Base-by-base conservation (phyloP, 192 early-diverging fungal species). In the Umbelopsis isabellina region DNA sequence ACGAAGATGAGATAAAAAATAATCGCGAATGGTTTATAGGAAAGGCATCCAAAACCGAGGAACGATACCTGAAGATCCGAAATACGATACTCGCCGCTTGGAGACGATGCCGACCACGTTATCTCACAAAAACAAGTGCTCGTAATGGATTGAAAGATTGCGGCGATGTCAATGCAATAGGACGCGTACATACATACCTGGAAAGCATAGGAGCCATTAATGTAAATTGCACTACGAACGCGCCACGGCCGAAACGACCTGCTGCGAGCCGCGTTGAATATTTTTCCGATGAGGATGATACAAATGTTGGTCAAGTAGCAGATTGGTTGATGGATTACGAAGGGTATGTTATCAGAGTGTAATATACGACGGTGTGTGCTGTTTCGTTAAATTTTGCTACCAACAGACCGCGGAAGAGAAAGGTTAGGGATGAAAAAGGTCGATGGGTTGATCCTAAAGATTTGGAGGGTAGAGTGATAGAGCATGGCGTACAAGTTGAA, bases 161-260 rank as follows among this genome's bases (percentile, higher is more conserved):
- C 71, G 93, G 94, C 23, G 96, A 98, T 66, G 96, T 98, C 21
- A 95, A 98, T 73, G 95, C 95, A 7, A 95, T 98, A 23, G 87
- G 91, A 2, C 81, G 96, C 4, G 90, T 98, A 35, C 94, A 97
- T 72, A 67, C 84, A 18, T 98, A 91, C 80, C 80, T 98, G 22
- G 96, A 98, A 69, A 73, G 66, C 12, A 78, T 89, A 27, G 89
- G 90, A 10, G 87, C 84, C 7, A 97, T 98, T 75, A 98, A 98
- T 75, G 75, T 84, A 8, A 90, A 87, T 50, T 87, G 87, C 10
- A 75, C 58, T 0, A 87, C 81, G 65, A 79, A 72, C 21, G 72
- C 80, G 23, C 81, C 79, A 16, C 77, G 80, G 9, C 83, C 79
- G 22, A 74, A 75, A 10, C 47, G 68, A 51, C 68, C 69, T 10